phyloP scores from a whole-genome alignment of 2,329 filamentous ascomycete genomes.

The Chrysosporium queenslandicum region DNA sequence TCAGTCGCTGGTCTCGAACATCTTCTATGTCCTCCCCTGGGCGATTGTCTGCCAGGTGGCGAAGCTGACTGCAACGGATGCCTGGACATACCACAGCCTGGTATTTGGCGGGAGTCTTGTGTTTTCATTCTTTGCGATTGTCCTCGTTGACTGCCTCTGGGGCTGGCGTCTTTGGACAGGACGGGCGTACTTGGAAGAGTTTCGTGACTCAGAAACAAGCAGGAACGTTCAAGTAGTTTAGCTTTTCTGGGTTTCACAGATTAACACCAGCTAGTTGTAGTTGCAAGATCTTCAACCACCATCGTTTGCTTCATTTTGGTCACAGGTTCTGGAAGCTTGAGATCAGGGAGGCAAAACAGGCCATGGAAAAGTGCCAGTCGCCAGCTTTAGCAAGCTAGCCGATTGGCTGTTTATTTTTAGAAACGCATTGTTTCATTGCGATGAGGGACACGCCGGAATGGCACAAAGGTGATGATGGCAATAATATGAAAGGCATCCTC shows the following conservation, averaged over 20 bases:
- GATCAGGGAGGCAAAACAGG: background rate
- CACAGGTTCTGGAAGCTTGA: too few relatives aligned
- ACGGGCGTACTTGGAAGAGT: conserved; percentile 25
- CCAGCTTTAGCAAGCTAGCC: background rate
- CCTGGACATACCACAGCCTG: conserved; percentile 57
- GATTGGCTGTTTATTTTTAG: conserved; percentile 4
- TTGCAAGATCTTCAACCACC: too few relatives aligned
- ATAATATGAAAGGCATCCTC: too few relatives aligned
- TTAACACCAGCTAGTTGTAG: too few relatives aligned
- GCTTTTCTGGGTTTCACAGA: too few relatives aligned
- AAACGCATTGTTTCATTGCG: background rate
- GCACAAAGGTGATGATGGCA: background rate
- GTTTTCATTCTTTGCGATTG: conserved; percentile 53
- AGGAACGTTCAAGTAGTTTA: background rate
- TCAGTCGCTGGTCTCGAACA: conserved; percentile 56
- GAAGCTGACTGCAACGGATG: conserved; percentile 42
- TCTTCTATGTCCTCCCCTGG: conserved; percentile 62
- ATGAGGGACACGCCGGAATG: background rate
- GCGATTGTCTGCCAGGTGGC: conserved; percentile 49
- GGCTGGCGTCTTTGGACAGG: conserved; percentile 42
- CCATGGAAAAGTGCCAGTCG: background rate
- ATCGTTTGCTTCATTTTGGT: too few relatives aligned
- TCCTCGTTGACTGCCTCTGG: conserved; percentile 45
- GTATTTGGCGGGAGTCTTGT: conserved; percentile 61
- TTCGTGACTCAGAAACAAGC: background rate